These are phyloP conservation scores for Metarhizium humberi DNA, from an alignment of 2,329 filamentous ascomycete species.

Conservation along the genomic window DNA sequence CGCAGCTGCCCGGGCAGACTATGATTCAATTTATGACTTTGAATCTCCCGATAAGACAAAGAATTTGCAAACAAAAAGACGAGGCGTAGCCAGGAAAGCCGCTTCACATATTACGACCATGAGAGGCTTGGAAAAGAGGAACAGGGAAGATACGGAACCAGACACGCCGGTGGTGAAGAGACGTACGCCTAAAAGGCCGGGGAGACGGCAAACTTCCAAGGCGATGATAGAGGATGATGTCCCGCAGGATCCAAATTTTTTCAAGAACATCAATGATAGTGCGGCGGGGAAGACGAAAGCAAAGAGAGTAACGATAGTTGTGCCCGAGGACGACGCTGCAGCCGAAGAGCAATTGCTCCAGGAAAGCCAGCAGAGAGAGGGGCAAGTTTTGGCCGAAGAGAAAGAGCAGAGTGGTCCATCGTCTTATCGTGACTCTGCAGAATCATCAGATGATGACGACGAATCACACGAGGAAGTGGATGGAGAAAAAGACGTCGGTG, in stretches of 20 bases:
- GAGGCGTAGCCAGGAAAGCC: not conserved
- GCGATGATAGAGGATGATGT: not conserved
- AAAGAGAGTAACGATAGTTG: not conserved
- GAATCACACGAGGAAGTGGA: not conserved
- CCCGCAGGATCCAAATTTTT: not conserved
- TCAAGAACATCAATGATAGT: not conserved
- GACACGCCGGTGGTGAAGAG: not conserved
- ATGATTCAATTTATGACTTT: not conserved
- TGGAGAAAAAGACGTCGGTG: not conserved
- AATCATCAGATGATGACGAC: not conserved
- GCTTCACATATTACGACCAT: not conserved
- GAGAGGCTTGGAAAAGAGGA: not conserved
- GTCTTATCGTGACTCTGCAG: not conserved
- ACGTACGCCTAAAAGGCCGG: not conserved
- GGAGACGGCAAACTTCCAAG: not conserved
- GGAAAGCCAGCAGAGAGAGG: not conserved
- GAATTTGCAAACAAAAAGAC: not conserved
- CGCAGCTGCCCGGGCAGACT: not conserved
- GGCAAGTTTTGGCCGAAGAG: not conserved
- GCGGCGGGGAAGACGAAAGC: not conserved
- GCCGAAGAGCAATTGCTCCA: not conserved
- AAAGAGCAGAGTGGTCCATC: not conserved
- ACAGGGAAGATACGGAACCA: not conserved
- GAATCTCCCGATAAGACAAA: not conserved
- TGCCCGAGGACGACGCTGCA: not conserved